These are phyloP conservation scores for Trichoderma afroharzianum DNA, from an alignment of 2,329 filamentous ascomycete species.

Conservation along the genomic window DNA sequence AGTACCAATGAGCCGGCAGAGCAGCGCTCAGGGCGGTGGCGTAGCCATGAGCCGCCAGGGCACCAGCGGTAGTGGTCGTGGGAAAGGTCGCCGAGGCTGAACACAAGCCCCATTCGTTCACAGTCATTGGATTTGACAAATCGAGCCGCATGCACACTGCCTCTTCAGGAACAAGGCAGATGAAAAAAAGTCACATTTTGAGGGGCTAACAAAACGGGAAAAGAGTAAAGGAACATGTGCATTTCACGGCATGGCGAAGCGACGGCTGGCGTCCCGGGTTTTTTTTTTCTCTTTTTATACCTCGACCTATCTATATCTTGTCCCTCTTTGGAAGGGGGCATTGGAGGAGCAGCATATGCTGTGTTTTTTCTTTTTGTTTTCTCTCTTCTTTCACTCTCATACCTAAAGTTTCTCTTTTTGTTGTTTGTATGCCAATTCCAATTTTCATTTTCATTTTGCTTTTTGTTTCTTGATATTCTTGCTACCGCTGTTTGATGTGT, in stretches of 20 bases:
- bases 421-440: not conserved
- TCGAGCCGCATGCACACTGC: not conserved
- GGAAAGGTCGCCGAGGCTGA: conserved; percentile 40
- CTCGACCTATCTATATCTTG: not conserved
- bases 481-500: not conserved
- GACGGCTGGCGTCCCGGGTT: conserved; percentile 27
- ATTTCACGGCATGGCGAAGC: conserved; percentile 27
- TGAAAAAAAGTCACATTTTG: not conserved
- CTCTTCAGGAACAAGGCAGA: not conserved
- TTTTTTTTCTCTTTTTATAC: conserved; percentile 12
- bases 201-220: not conserved
- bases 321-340: not conserved
- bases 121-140: not conserved
- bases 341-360: not conserved
- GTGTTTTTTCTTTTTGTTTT: not conserved
- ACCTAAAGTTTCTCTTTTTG: not conserved
- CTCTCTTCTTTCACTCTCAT: not conserved
- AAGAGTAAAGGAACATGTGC: conserved; percentile 6
- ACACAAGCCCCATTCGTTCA: not conserved
- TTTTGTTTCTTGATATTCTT: not conserved
- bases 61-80: conserved; percentile 47
- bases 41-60: conserved; percentile 56
- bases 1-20: conserved; percentile 54
- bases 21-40: conserved; percentile 51
- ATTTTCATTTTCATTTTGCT: not conserved